Evolutionary conservation across 768 basidiomycete genomes (phyloP).

Genomic region (Favolaschia claudopus): DNA sequence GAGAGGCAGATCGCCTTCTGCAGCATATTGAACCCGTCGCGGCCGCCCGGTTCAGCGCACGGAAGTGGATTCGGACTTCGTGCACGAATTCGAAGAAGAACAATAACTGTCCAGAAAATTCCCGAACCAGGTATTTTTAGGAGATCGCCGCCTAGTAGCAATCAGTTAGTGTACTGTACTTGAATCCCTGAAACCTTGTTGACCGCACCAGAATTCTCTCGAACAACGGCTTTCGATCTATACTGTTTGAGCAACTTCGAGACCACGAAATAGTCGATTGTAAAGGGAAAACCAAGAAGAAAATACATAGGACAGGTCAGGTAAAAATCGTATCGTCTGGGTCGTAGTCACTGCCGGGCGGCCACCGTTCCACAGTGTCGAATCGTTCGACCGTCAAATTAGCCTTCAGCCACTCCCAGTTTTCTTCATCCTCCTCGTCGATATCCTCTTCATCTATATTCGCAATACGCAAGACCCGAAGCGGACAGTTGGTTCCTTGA

Average conservation of each 20-base stretch:
- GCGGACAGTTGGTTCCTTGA: constrained; percentile 6
- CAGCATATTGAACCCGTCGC: too few relatives aligned
- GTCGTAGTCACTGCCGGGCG: constrained; percentile 25
- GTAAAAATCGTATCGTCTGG: constrained; percentile 20
- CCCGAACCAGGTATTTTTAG: constrained; percentile 1
- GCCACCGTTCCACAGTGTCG: constrained; percentile 10
- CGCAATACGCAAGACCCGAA: constrained; percentile 3
- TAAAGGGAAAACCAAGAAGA: too few relatives aligned
- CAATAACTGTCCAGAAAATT: too few relatives aligned
- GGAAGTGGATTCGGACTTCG: too few relatives aligned
- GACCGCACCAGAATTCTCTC: neutral
- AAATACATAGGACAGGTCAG: too few relatives aligned
- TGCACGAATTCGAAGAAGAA: too few relatives aligned
- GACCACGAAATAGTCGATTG: too few relatives aligned
- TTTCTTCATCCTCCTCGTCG: constrained; percentile 21
- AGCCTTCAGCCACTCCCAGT: constrained; percentile 9
- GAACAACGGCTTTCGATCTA: too few relatives aligned
- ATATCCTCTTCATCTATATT: neutral
- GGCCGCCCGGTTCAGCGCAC: too few relatives aligned
- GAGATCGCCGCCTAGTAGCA: neutral
- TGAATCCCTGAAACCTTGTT: neutral
- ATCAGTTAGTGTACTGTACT: constrained; percentile 4
- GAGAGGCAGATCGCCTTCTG: too few relatives aligned
- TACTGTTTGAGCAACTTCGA: too few relatives aligned
- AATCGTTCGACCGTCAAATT: constrained; percentile 16